These are phyloP conservation scores for Debaryomyces robertsiae DNA, from an alignment of 1,139 yeast species.

Conservation along the genomic window DNA sequence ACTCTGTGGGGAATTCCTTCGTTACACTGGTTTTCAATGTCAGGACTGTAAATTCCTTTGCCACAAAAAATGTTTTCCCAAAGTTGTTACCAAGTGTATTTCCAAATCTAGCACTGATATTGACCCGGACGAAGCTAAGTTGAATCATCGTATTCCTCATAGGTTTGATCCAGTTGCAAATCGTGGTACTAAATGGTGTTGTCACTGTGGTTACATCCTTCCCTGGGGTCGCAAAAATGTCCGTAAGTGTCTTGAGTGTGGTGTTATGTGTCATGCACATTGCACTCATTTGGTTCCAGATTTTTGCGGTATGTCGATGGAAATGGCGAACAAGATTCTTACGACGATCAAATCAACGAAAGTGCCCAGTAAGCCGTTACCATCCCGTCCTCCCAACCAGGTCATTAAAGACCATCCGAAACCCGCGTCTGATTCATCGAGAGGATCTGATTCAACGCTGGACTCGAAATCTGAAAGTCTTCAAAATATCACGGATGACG, in stretches of 20 bases:
- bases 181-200: conserved; percentile 98
- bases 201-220: conserved; percentile 94
- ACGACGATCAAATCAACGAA: conserved; percentile 83
- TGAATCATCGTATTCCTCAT: conserved; percentile 96
- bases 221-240: conserved; percentile 96
- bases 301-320: conserved; percentile 98
- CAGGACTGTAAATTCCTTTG: conserved; percentile 94
- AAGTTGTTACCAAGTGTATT: conserved; percentile 94
- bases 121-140: conserved; percentile 79
- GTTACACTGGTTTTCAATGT: conserved; percentile 95
- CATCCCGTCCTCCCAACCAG: conserved; percentile 7
- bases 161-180: conserved; percentile 88
- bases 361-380: conserved; percentile 32
- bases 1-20: conserved; percentile 90
- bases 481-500: conserved; percentile 28
- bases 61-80: conserved; percentile 91
- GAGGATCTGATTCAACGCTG: conserved; percentile 13
- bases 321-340: conserved; percentile 87
- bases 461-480: conserved; percentile 15
- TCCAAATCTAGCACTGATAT: conserved; percentile 85
- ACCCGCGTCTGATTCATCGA: conserved; percentile 3
- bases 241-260: conserved; percentile 95
- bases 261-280: conserved; percentile 88
- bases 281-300: conserved; percentile 97
- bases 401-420: conserved; percentile 3